Percentiles rank a stretch among this genome's conserved stretches.
Conservation (phyloP, 306 rosid genomes). For the Argentina anserina region DNA sequence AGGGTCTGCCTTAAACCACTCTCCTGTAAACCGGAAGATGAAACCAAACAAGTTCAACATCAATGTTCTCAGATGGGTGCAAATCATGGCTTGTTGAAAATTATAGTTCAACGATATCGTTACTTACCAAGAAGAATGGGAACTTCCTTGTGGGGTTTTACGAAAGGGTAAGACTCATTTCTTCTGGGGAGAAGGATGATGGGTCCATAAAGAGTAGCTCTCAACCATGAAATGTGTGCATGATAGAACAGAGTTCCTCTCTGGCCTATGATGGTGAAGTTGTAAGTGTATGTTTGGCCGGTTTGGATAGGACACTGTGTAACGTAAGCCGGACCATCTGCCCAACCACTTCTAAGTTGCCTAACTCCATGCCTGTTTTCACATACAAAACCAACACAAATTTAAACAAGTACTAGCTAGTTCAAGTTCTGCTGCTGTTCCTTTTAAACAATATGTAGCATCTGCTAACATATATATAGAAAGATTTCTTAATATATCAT, state of each 20-base stretch:
- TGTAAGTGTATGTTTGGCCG: slow-evolving; percentile 58
- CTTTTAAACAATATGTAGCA: not conserved
- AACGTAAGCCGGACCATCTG: slow-evolving; percentile 80
- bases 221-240: slow-evolving; percentile 83
- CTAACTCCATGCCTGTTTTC: slow-evolving; percentile 68
- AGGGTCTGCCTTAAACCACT: slow-evolving; percentile 81
- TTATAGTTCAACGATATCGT: not conserved
- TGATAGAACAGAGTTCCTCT: slow-evolving; percentile 85
- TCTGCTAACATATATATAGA: not conserved
- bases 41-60: not conserved
- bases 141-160: slow-evolving; percentile 59
- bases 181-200: slow-evolving; percentile 67
- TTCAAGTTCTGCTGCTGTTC: not conserved
- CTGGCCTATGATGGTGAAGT: slow-evolving; percentile 69
- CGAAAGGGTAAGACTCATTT: slow-evolving; percentile 66
- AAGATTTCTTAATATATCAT: slow-evolving; percentile 7
- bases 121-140: slow-evolving; percentile 66
- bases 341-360: slow-evolving; percentile 66
- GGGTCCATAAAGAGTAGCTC: slow-evolving; percentile 65
- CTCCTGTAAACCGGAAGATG: slow-evolving; percentile 44
- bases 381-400: not conserved
- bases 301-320: slow-evolving; percentile 87
- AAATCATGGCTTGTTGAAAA: too few species aligned
- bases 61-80: too few species aligned
- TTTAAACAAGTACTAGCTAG: not conserved